Evolutionary conservation across 2,329 filamentous ascomycete species (phyloP), one percentile per base, ranked within the genome.

Genomic region (Orbilia javanica): DNA sequence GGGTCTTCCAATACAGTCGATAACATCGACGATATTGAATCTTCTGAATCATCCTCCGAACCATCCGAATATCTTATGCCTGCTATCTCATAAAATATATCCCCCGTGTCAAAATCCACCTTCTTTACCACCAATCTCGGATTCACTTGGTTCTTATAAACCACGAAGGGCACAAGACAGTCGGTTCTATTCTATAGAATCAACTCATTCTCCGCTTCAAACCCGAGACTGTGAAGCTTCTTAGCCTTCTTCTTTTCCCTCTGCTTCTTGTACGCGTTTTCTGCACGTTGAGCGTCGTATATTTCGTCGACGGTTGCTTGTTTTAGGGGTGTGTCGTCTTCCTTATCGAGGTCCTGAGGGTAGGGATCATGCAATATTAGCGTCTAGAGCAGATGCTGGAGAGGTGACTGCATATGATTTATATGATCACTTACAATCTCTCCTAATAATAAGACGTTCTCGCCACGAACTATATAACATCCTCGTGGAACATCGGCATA

Each of bases 361-460:
- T 22, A 27, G 44, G n/a, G 36, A 39, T 15, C 1, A 11, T 36
- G 34, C 29, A 36, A 10, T 39, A 13, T 36, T 36, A 36, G 34
- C 8, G 34, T 36, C 7, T 10, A 15, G 7, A 55, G 39, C 15
- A 20, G 10, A 27, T 42, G 8, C 11, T 15, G 39, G 7, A 18
- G 25, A n/a, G 27, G 27, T n/a, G 15, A 1, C 1, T 20, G 36
- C 57, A 63, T 18, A 39, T 18, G 36, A 50, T n/a, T 22, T 25
- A 42, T 25, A 42, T 50, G 15, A 31, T 22, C 34, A 69, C 79
- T 36, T 81, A 82, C 81, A 82, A 99, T 97, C 85, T 98, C 96
- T 42, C 96, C 96, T 18, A 98, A 88, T 52, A 99, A 87, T 64
- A 97, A 87, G n/a, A 99, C 96, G 84, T 99, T 99, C 86, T 99